Percentiles rank a stretch among this genome's conserved stretches.
These are phyloP conservation scores for Vicia villosa DNA, from an alignment of 306 rosid genomes.

Conservation along the genomic window DNA sequence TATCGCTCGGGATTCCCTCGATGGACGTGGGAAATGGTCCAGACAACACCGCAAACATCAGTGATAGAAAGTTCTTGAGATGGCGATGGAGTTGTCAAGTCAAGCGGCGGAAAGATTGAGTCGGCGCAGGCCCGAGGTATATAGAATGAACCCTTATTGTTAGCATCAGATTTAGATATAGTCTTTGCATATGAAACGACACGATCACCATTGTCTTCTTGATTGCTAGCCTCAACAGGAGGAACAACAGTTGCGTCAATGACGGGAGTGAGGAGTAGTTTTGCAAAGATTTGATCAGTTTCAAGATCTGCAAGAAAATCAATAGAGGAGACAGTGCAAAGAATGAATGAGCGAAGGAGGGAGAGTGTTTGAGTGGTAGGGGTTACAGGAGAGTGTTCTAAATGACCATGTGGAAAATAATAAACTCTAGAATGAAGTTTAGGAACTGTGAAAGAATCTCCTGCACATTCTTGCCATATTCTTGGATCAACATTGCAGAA, in stretches of 20 bases:
- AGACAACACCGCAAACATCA: slow-evolving; percentile 57
- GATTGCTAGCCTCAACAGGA: not conserved
- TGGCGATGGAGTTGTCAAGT: slow-evolving; percentile 47
- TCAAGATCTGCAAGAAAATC: not conserved
- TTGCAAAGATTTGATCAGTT: not conserved
- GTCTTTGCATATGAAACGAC: slow-evolving; percentile 41
- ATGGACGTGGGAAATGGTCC: slow-evolving; percentile 67
- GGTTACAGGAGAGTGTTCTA: too few species aligned
- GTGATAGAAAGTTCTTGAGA: slow-evolving; percentile 55
- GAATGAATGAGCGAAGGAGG: not conserved
- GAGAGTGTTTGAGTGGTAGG: too few species aligned
- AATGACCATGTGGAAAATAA: too few species aligned
- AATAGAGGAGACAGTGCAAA: not conserved
- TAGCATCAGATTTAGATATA: slow-evolving; percentile 67
- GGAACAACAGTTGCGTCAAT: not conserved
- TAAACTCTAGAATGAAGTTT: too few species aligned
- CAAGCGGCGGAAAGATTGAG: slow-evolving; percentile 60
- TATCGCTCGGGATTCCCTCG: slow-evolving; percentile 70
- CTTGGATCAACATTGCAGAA: too few species aligned
- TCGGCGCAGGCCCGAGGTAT: slow-evolving; percentile 47
- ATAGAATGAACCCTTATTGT: slow-evolving; percentile 61
- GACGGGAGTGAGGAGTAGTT: not conserved
- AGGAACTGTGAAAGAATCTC: too few species aligned
- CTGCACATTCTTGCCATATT: too few species aligned
- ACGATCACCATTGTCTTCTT: too few species aligned